Conservation (phyloP, 2,329 filamentous ascomycete species). For the Rhynchosporium secalis region DNA sequence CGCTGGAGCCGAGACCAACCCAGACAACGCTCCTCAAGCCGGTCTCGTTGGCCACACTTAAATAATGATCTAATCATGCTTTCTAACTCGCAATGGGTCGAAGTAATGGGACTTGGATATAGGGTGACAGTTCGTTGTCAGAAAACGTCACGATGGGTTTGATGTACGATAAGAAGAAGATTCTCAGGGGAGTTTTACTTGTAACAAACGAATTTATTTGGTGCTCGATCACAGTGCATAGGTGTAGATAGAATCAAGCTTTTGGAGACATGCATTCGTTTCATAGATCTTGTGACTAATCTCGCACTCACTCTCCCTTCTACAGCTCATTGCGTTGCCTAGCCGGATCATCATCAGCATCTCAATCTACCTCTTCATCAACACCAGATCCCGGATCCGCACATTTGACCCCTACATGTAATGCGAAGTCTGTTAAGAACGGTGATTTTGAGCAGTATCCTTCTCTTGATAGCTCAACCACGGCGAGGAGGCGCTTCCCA, state of each 20-base stretch:
- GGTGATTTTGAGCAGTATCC: too few species aligned
- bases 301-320: too few species aligned
- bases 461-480: too few species aligned
- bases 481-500: too few species aligned
- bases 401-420: too few species aligned
- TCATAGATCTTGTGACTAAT: neutral
- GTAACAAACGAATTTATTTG: conserved; percentile 6
- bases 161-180: conserved; percentile 2
- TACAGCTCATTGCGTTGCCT: too few species aligned
- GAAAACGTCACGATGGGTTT: neutral
- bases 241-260: conserved; percentile 7
- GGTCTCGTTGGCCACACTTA: conserved; percentile 37
- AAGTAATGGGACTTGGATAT: conserved; percentile 3
- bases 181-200: conserved; percentile 2
- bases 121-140: neutral
- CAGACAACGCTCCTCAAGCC: conserved; percentile 37
- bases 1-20: conserved; percentile 34
- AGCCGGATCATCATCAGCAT: too few species aligned
- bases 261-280: neutral
- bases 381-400: too few species aligned
- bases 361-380: too few species aligned
- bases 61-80: conserved; percentile 5
- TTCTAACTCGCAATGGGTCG: conserved; percentile 1
- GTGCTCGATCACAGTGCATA: neutral
- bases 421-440: too few species aligned